Conservation (phyloP, 2,329 filamentous ascomycete species). For the Ophiosphaerella korrae region DNA sequence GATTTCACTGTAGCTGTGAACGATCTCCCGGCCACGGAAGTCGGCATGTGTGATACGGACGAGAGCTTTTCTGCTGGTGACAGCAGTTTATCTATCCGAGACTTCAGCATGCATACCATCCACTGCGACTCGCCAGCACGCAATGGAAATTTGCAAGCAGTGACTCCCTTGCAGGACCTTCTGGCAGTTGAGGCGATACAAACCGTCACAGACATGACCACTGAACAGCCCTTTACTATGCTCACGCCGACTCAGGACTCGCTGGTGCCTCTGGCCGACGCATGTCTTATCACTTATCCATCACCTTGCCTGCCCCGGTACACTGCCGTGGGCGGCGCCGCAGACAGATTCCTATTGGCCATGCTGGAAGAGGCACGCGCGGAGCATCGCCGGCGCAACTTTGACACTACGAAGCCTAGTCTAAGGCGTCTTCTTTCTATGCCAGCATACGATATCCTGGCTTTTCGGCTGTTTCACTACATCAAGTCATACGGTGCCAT, state of each 20-base stretch:
- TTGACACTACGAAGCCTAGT: not conserved
- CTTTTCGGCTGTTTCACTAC: not conserved
- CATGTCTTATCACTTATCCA: not conserved
- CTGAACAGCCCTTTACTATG: too few relatives aligned
- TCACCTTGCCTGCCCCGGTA: not conserved
- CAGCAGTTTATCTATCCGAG: too few relatives aligned
- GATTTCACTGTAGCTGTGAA: too few relatives aligned
- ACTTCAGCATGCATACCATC: too few relatives aligned
- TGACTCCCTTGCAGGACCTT: too few relatives aligned
- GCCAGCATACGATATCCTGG: not conserved
- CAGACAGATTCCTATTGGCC: not conserved
- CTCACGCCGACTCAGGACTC: not conserved
- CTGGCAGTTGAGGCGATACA: too few relatives aligned
- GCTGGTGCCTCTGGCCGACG: not conserved
- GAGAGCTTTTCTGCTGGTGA: too few relatives aligned
- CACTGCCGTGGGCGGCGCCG: not conserved
- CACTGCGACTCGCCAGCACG: too few relatives aligned
- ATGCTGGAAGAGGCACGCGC: not conserved
- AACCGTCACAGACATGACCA: too few relatives aligned
- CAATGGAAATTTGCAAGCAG: too few relatives aligned
- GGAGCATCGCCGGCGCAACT: not conserved
- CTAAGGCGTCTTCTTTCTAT: not conserved
- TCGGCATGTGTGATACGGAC: too few relatives aligned
- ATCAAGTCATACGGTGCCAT: not conserved
- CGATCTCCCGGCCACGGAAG: too few relatives aligned